These are phyloP conservation scores for Metschnikowia amazonensis DNA, from an alignment of 805 yeast genomes.

Conservation along the genomic window DNA sequence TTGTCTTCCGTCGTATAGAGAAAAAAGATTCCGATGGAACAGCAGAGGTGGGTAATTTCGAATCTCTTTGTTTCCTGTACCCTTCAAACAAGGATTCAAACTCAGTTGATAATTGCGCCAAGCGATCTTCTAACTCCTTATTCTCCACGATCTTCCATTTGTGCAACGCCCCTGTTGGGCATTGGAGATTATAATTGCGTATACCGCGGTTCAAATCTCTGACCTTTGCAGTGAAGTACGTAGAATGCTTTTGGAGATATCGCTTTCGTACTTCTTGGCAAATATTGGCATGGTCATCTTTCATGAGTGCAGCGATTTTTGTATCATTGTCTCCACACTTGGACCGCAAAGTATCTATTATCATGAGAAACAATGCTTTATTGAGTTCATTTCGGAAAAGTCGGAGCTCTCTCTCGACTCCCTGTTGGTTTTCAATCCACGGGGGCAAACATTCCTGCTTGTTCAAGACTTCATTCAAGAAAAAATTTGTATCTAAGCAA, in stretches of 20 bases:
- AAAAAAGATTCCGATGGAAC: not conserved
- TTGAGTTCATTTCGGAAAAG: slow-evolving; percentile 46
- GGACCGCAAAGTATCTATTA: not conserved
- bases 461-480: slow-evolving; percentile 70
- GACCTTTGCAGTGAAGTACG: slow-evolving; percentile 13
- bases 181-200: slow-evolving; percentile 36
- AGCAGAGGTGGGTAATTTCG: not conserved
- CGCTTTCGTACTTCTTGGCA: not conserved
- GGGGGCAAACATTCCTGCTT: slow-evolving; percentile 82
- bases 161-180: slow-evolving; percentile 36
- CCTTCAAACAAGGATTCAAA: not conserved
- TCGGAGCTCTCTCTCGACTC: slow-evolving; percentile 46
- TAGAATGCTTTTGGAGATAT: slow-evolving; percentile 1
- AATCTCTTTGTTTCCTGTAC: not conserved
- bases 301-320: not conserved
- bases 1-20: not conserved
- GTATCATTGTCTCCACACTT: not conserved
- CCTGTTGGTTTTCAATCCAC: slow-evolving; percentile 79
- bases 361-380: slow-evolving; percentile 25
- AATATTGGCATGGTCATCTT: not conserved
- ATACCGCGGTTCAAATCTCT: slow-evolving; percentile 19
- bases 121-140: slow-evolving; percentile 22
- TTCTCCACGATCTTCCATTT: slow-evolving; percentile 32
- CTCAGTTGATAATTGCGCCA: not conserved
- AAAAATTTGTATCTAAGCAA: slow-evolving; percentile 61